These are phyloP conservation scores for Aspergillus conjunctus DNA, from an alignment of 495 filamentous ascomycete genomes.

Conservation along the genomic window DNA sequence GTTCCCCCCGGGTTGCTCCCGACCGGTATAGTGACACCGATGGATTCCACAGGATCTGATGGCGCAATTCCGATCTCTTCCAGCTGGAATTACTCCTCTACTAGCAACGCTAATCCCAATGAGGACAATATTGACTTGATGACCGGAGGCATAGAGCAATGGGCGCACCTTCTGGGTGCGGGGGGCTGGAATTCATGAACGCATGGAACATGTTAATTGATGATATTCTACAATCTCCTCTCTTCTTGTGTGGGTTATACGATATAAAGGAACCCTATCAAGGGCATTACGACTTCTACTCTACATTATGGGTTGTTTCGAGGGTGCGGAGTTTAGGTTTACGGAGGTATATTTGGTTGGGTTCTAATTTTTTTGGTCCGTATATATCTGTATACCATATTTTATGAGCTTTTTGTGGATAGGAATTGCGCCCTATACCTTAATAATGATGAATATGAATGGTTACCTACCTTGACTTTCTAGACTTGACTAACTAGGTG, in stretches of 20 bases:
- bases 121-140: constrained; percentile 26
- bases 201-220: constrained; percentile 11
- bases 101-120: constrained; percentile 19
- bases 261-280: neutral
- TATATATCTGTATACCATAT: neutral
- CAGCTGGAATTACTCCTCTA: constrained; percentile 29
- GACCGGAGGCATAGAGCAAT: constrained; percentile 34
- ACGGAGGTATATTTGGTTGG: neutral
- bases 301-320: neutral
- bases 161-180: constrained; percentile 37
- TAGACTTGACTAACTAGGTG: neutral
- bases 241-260: neutral
- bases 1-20: constrained; percentile 5
- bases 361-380: neutral
- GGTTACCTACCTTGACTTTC: neutral
- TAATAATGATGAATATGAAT: constrained; percentile 9
- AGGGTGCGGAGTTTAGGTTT: neutral
- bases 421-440: neutral
- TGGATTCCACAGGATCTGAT: constrained; percentile 21
- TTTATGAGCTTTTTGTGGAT: neutral
- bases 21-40: constrained; percentile 11
- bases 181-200: constrained; percentile 23
- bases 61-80: constrained; percentile 23
- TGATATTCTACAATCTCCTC: neutral
- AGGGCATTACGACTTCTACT: neutral